Evolutionary conservation across 306 rosid species (phyloP).

Genomic region (Sindora glabra): DNA sequence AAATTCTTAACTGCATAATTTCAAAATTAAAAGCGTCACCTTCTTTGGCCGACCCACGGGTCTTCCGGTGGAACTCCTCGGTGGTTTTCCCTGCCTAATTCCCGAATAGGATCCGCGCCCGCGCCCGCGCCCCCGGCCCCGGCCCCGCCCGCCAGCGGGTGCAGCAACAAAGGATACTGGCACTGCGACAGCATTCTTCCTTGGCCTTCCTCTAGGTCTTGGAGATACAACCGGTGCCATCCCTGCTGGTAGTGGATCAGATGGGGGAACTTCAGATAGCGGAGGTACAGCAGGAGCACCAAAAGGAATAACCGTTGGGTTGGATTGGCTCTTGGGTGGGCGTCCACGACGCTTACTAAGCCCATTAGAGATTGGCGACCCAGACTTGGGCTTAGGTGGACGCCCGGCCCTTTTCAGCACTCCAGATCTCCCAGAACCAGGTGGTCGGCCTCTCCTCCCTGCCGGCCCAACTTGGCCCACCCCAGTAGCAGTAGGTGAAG

Average conservation of each 20-base stretch:
- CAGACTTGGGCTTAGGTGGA: slow-evolving; percentile 40
- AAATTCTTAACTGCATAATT: too few species aligned
- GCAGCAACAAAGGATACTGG: neutral
- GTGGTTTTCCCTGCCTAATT: slow-evolving; percentile 25
- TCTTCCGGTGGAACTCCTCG: slow-evolving; percentile 26
- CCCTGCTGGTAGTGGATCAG: neutral
- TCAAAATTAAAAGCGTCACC: too few species aligned
- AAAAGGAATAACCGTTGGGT: slow-evolving; percentile 43
- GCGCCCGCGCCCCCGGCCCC: neutral
- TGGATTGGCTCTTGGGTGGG: slow-evolving; percentile 45
- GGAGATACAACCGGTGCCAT: neutral
- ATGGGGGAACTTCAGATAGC: neutral
- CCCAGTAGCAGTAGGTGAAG: too few species aligned
- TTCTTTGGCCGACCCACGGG: slow-evolving; percentile 78
- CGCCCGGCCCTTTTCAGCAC: slow-evolving; percentile 35
- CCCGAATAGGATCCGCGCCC: too few species aligned
- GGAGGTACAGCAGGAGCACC: slow-evolving; percentile 17
- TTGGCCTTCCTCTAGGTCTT: slow-evolving; percentile 62
- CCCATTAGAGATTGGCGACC: slow-evolving; percentile 5
- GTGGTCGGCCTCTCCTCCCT: slow-evolving; percentile 59
- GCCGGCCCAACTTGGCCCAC: slow-evolving; percentile 2
- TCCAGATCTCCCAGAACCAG: slow-evolving; percentile 31
- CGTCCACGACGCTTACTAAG: slow-evolving; percentile 60
- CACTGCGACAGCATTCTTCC: slow-evolving; percentile 17
- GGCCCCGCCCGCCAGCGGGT: neutral